phyloP scores from a whole-genome alignment of 2,329 filamentous ascomycete species.

The Exophiala sp. region DNA sequence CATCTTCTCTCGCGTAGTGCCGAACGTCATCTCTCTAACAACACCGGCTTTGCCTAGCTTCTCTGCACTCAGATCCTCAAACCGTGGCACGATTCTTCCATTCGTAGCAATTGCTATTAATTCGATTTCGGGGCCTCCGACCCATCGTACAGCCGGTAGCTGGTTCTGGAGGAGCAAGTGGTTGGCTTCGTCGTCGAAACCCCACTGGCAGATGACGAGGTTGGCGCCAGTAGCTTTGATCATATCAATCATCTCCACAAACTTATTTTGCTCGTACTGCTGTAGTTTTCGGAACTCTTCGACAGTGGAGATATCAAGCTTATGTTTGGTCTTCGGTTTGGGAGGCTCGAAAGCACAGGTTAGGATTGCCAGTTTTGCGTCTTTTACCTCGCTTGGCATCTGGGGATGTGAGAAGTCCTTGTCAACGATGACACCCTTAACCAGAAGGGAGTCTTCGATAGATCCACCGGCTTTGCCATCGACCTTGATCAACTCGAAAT shows the following conservation, averaged over 20 bases:
- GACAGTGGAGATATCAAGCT: constrained; percentile 93
- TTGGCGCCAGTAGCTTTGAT: constrained; percentile 98
- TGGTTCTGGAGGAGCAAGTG: constrained; percentile 94
- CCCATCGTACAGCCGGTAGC: constrained; percentile 94
- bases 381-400: constrained; percentile 92
- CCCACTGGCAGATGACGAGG: constrained; percentile 98
- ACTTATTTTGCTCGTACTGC: constrained; percentile 92
- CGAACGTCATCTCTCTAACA: constrained; percentile 92
- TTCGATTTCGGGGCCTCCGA: constrained; percentile 96
- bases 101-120: constrained; percentile 98
- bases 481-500: constrained; percentile 99
- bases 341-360: constrained; percentile 98
- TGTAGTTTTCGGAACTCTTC: constrained; percentile 99
- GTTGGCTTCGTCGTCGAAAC: constrained; percentile 98
- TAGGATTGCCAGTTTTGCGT: constrained; percentile 95
- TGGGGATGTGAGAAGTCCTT: constrained; percentile 99
- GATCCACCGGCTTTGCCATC: constrained; percentile 96
- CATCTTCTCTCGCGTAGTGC: constrained; percentile 99
- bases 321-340: constrained; percentile 99
- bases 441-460: constrained; percentile 87
- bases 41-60: constrained; percentile 89
- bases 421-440: constrained; percentile 97
- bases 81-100: constrained; percentile 92
- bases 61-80: constrained; percentile 85
- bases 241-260: constrained; percentile 96